Evolutionary conservation across 106 monocot species (phyloP).

Genomic region (Amphibolis antarctica): DNA sequence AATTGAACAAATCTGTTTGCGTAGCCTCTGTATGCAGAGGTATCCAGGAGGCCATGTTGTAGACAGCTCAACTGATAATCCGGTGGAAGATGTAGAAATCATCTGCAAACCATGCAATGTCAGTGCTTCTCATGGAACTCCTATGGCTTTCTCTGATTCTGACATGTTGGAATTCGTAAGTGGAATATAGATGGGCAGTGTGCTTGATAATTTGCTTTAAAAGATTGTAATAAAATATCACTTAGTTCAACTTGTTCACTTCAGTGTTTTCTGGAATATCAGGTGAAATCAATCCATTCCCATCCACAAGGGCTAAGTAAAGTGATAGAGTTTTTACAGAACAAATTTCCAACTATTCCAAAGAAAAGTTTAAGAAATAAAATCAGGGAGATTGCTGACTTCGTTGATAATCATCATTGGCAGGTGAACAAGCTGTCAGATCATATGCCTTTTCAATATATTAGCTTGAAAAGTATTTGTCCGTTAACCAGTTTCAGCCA

Average conservation of each 20-base stretch:
- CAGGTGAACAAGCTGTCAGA: slow-evolving; percentile 28
- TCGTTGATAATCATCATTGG: slow-evolving; percentile 70
- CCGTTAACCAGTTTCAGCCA: neutral
- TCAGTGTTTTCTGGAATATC: neutral
- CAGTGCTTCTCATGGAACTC: slow-evolving; percentile 6
- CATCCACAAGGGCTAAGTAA: slow-evolving; percentile 43
- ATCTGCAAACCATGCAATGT: slow-evolving; percentile 9
- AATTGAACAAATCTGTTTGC: slow-evolving; percentile 57
- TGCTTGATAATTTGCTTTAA: neutral
- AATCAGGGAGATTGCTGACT: slow-evolving; percentile 56
- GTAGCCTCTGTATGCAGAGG: slow-evolving; percentile 46
- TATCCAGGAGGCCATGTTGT: slow-evolving; percentile 37
- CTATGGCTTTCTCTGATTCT: slow-evolving; percentile 28
- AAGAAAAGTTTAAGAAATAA: slow-evolving; percentile 60
- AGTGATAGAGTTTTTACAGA: slow-evolving; percentile 47
- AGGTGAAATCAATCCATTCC: slow-evolving; percentile 54
- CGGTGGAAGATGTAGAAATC: slow-evolving; percentile 19
- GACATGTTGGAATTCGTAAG: slow-evolving; percentile 76
- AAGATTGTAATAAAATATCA: neutral
- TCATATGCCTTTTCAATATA: neutral
- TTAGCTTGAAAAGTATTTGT: neutral
- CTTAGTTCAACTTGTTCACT: neutral
- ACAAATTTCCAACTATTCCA: slow-evolving; percentile 37
- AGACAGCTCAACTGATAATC: slow-evolving; percentile 19
- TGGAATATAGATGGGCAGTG: neutral